These are phyloP conservation scores for Quercus rubra DNA, from an alignment of 306 rosid species.

Conservation along the genomic window DNA sequence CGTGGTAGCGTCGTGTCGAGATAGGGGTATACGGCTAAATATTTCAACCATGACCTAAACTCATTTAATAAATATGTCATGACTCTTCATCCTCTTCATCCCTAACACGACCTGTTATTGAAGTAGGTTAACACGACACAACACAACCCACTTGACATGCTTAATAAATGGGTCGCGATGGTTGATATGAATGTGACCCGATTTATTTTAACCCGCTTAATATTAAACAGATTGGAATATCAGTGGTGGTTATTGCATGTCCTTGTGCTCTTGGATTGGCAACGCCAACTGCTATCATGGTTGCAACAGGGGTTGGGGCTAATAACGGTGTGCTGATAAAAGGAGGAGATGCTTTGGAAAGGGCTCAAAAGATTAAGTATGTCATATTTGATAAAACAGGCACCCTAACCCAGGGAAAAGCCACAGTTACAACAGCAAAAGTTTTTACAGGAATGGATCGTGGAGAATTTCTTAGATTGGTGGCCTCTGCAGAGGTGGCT, in stretches of 20 bases:
- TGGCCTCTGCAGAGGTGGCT: constrained; percentile 95
- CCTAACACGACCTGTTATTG: too few species aligned
- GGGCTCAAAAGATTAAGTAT: constrained; percentile 82
- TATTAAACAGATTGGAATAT: constrained; percentile 24
- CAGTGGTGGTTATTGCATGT: constrained; percentile 94
- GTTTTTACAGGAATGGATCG: constrained; percentile 79
- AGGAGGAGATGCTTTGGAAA: constrained; percentile 96
- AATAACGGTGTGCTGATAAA: constrained; percentile 90
- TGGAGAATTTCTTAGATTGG: constrained; percentile 88
- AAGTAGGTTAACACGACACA: too few species aligned
- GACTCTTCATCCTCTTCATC: too few species aligned
- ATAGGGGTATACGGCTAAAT: too few species aligned
- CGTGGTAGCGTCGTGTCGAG: too few species aligned
- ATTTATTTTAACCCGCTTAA: too few species aligned
- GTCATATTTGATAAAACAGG: constrained; percentile 96
- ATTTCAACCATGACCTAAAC: too few species aligned
- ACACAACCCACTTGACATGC: too few species aligned
- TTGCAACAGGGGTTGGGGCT: constrained; percentile 98
- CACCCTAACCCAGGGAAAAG: constrained; percentile 92
- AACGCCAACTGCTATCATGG: constrained; percentile 99
- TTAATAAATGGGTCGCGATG: too few species aligned
- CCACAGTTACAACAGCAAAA: constrained; percentile 72
- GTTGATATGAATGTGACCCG: too few species aligned
- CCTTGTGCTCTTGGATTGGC: constrained; percentile 99
- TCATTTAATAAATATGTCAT: too few species aligned